Conservation (phyloP, 2,329 filamentous ascomycete genomes). For the Teratosphaeriaceae sp. region DNA sequence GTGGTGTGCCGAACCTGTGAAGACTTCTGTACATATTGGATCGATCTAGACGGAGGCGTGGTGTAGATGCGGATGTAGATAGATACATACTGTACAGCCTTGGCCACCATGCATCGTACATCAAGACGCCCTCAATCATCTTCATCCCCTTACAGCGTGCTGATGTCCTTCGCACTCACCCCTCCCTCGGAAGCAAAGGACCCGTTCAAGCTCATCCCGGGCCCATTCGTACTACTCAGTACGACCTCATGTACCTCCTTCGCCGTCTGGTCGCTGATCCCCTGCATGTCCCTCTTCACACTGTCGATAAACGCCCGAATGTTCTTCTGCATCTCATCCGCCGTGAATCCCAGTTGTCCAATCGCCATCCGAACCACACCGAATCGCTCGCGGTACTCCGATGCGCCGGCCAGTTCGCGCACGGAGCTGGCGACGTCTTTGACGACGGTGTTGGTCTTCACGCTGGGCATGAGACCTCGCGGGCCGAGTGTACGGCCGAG, state of each 20-base stretch:
- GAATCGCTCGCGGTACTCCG: conserved; percentile 76
- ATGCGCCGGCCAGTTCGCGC: conserved; percentile 73
- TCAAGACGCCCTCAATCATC: no score
- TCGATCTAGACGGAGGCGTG: neutral
- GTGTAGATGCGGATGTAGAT: neutral
- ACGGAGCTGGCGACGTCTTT: conserved; percentile 70
- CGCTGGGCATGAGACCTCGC: conserved; percentile 83
- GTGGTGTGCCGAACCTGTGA: conserved; percentile 41
- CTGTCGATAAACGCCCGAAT: conserved; percentile 68
- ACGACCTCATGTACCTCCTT: conserved; percentile 75
- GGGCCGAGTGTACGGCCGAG: conserved; percentile 81
- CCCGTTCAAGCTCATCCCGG: conserved; percentile 81
- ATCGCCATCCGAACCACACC: conserved; percentile 86
- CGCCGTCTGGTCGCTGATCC: conserved; percentile 54
- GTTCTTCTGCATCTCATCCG: conserved; percentile 78
- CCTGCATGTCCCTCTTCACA: conserved; percentile 70
- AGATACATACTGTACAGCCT: conserved; percentile 4
- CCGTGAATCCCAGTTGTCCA: conserved; percentile 82
- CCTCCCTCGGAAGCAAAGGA: conserved; percentile 61
- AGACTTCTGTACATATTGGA: neutral
- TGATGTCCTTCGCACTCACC: conserved; percentile 33
- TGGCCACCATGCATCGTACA: neutral
- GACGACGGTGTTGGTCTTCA: conserved; percentile 83
- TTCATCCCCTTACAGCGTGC: neutral
- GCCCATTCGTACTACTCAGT: conserved; percentile 78